Conservation (phyloP, 371 early-diverging fungal genomes). For the Lichtheimia ramosa region DNA sequence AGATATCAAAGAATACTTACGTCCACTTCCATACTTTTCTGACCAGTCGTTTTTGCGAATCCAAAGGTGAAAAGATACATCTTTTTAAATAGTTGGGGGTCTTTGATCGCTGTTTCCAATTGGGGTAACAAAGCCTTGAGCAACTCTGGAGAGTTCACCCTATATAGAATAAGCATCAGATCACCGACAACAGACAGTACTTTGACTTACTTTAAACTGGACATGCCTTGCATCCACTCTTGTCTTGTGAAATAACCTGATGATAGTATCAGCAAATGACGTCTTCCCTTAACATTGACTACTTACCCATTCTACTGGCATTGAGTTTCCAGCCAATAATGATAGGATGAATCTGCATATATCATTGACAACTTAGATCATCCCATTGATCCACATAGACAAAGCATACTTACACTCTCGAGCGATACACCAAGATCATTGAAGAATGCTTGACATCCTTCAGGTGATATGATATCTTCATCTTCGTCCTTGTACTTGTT, state of each 20-base stretch:
- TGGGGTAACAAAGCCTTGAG: constrained; percentile 12
- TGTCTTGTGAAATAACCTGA: constrained; percentile 23
- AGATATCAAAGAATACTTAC: constrained; percentile 11
- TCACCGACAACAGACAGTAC: background rate
- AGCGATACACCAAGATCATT: constrained; percentile 27
- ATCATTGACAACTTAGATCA: background rate
- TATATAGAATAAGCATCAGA: background rate
- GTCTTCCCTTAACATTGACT: no score
- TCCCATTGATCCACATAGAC: background rate
- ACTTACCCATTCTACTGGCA: constrained; percentile 33
- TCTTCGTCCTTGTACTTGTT: constrained; percentile 28
- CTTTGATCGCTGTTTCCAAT: constrained; percentile 8
- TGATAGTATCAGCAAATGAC: no score
- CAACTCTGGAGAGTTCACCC: constrained; percentile 18
- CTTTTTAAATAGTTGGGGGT: constrained; percentile 20
- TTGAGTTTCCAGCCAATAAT: constrained; percentile 41
- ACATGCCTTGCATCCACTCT: constrained; percentile 17
- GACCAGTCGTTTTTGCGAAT: constrained; percentile 33
- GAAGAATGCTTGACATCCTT: constrained; percentile 38
- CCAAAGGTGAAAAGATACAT: constrained; percentile 34
- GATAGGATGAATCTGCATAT: constrained; percentile 24
- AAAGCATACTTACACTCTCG: constrained; percentile 27
- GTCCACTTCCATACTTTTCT: constrained; percentile 47
- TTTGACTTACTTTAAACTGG: constrained; percentile 6
- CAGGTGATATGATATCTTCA: constrained; percentile 26